Conservation (phyloP, 1,284 basidiomycete genomes). For the Malassezia psittaci region DNA sequence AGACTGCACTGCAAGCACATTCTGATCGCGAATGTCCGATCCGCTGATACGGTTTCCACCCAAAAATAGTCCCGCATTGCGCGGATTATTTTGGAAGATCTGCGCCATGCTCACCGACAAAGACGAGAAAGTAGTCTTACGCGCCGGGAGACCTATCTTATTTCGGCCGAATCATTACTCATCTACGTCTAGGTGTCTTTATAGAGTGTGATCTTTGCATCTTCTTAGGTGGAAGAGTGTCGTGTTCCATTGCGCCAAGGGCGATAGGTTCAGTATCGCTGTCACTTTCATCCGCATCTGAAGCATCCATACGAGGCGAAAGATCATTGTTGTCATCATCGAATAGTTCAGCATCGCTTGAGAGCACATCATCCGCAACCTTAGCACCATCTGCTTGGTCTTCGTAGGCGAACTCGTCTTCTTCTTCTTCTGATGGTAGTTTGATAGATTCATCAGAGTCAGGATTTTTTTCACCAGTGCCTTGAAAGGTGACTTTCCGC, state of each 20-base stretch:
- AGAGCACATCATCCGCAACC: constrained; percentile 14
- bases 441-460: constrained; percentile 19
- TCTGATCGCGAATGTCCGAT: constrained; percentile 87
- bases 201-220: no score
- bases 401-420: constrained; percentile 39
- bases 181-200: constrained; percentile 1
- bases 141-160: not conserved
- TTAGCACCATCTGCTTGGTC: constrained; percentile 19
- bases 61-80: constrained; percentile 56
- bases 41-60: constrained; percentile 88
- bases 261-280: constrained; percentile 35
- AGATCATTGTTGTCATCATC: constrained; percentile 27
- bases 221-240: not conserved
- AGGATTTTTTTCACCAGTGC: constrained; percentile 14
- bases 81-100: constrained; percentile 46
- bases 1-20: constrained; percentile 82
- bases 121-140: not conserved
- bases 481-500: constrained; percentile 14
- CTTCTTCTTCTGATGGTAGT: not conserved
- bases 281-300: constrained; percentile 19
- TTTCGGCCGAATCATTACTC: constrained; percentile 7
- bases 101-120: constrained; percentile 33
- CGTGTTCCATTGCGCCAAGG: constrained; percentile 25
- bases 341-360: constrained; percentile 21
- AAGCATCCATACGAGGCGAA: constrained; percentile 17